Conservation (phyloP, 768 basidiomycete genomes). For the Lactarius quietus region DNA sequence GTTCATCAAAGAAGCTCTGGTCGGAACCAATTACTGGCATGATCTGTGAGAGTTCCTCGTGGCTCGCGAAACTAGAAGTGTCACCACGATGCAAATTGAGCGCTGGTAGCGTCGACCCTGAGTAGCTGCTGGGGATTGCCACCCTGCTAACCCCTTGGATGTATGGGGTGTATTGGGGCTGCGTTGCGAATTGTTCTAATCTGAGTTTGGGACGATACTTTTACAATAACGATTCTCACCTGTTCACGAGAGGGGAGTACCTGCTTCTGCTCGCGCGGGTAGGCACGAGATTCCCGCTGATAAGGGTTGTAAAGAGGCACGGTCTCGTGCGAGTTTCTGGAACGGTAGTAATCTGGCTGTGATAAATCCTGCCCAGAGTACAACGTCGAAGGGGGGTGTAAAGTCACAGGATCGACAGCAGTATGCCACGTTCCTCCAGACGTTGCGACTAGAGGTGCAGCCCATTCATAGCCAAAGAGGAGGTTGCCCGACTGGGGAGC, state of each 20-base stretch:
- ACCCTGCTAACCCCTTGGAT: slow-evolving; percentile 11
- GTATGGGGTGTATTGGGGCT: slow-evolving; percentile 6
- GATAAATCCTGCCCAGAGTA: slow-evolving; percentile 3
- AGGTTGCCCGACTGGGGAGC: slow-evolving; percentile 9
- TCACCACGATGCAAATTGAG: slow-evolving; percentile 3
- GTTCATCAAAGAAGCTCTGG: slow-evolving; percentile 10
- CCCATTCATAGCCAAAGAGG: slow-evolving; percentile 18
- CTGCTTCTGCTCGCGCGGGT: slow-evolving; percentile 8
- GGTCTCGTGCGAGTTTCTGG: background rate
- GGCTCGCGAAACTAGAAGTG: background rate
- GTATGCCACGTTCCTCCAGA: slow-evolving; percentile 5
- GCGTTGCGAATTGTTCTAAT: background rate
- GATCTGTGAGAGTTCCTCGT: background rate
- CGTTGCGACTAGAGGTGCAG: slow-evolving; percentile 3
- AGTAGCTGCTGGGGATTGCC: slow-evolving; percentile 1
- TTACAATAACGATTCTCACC: background rate
- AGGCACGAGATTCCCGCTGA: background rate
- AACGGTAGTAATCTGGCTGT: slow-evolving; percentile 3
- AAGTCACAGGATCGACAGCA: slow-evolving; percentile 9
- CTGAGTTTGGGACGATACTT: background rate
- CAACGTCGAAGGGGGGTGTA: slow-evolving; percentile 2
- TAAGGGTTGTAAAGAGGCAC: background rate
- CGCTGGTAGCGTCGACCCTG: background rate
- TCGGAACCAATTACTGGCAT: background rate
- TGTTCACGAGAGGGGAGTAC: background rate